Evolutionary conservation across 2,329 filamentous ascomycete species (phyloP), one percentile per base, ranked within the genome.

Genomic region (Penicillium sp.): DNA sequence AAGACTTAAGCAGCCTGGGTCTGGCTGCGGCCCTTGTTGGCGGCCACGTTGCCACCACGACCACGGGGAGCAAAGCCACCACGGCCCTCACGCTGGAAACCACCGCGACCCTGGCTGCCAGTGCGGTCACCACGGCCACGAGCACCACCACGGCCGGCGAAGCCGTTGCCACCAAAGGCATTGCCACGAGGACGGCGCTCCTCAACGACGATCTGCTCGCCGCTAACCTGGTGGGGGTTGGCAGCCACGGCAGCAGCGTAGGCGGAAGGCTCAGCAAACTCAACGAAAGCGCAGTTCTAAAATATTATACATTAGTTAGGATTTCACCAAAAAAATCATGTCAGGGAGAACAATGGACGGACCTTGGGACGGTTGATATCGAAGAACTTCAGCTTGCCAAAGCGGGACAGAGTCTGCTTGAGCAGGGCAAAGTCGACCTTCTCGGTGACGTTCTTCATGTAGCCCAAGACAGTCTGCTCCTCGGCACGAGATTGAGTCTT

Each of bases 211-310:
- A 99, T 89, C 69, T 86, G 87, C 76, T 96, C 89, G 65, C 87
- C 89, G 67, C 89, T 90, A 62, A 99, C 85, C 45, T 84, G 84
- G 78, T 96, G 91, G 35, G 93, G 93, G 79, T 96, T 98, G 66
- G 88, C 89, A 59, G 85, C 85, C 37, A 91, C 83, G 44, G 95
- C 95, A 61, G 90, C 89, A 74, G 91, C 85, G 78, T 96, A 97
- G 47, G 87, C 91, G 54, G 92, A 87, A 22, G 86, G 73, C 47
- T 88, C 90, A 71, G 87, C 89, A 76, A 95, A 99, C 75, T 99
- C 95, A 58, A 97, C 91, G 72, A 98, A 98, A 26, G 95, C 95
- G 71, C 92, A 97, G 83, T 95, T 97, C 93, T 96, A 71, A 24
- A 24, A 31, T 21, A n/a, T 51, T 43, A 63, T 19, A 13, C 2